Conservation (phyloP, 306 rosid species). For the barrel medic (Medicago truncatula) region DNA sequence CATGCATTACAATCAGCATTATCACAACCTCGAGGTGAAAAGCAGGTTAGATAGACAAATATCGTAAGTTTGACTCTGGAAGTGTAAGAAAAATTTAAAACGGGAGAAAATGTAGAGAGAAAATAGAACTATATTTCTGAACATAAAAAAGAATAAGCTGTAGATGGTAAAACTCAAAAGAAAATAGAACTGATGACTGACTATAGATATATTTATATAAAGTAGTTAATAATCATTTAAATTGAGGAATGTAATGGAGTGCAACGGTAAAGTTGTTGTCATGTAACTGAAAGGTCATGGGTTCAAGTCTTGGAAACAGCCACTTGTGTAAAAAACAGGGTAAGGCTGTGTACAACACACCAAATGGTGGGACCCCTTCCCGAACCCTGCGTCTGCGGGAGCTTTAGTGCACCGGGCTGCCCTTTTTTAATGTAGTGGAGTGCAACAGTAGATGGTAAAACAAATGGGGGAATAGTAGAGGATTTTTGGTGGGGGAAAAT, state of each 20-base stretch:
- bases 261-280: background rate
- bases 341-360: no score
- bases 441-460: background rate
- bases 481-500: conserved; percentile 12
- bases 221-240: background rate
- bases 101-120: background rate
- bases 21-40: conserved; percentile 26
- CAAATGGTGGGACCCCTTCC: no score
- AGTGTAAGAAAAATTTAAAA: background rate
- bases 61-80: conserved; percentile 5
- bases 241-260: background rate
- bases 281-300: no score
- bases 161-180: background rate
- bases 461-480: conserved; percentile 1
- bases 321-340: no score
- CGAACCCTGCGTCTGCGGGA: no score
- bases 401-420: no score
- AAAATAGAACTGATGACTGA: background rate
- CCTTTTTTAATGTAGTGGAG: background rate
- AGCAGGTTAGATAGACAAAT: conserved; percentile 24
- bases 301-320: no score
- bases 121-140: background rate
- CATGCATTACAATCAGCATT: conserved; percentile 31
- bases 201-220: background rate
- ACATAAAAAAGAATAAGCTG: background rate